Evolutionary conservation across 1,284 basidiomycete species (phyloP).

Genomic region (Ganoderma lingzhi): DNA sequence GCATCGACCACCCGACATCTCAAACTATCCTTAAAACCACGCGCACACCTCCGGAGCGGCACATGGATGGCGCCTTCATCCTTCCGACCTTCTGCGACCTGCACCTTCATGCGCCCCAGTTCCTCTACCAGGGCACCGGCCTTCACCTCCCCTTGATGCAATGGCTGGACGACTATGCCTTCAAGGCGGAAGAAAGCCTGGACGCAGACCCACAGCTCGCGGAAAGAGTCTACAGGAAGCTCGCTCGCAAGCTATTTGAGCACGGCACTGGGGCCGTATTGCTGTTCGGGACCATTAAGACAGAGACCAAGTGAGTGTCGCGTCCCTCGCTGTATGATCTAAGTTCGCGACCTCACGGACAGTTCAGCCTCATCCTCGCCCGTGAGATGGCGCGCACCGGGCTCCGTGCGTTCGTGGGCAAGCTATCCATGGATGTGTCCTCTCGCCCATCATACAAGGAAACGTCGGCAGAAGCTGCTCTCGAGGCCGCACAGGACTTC

Average conservation of each 20-base stretch:
- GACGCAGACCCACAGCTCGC: constrained; percentile 71
- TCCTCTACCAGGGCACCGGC: constrained; percentile 85
- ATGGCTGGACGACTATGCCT: constrained; percentile 83
- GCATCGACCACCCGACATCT: constrained; percentile 47
- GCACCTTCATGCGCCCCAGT: constrained; percentile 88
- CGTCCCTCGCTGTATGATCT: constrained; percentile 33
- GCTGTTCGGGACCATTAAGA: constrained; percentile 84
- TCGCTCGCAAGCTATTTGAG: constrained; percentile 70
- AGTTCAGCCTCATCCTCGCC: constrained; percentile 74
- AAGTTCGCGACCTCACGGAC: neutral
- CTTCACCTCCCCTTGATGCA: constrained; percentile 85
- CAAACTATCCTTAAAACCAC: constrained; percentile 37
- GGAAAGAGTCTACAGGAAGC: constrained; percentile 66
- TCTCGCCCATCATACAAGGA: constrained; percentile 79
- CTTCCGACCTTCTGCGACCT: constrained; percentile 83
- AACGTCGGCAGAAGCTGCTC: constrained; percentile 55
- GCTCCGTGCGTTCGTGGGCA: constrained; percentile 81
- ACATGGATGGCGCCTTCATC: constrained; percentile 69
- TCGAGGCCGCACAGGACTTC: constrained; percentile 63
- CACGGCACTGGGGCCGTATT: constrained; percentile 80
- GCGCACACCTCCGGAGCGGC: constrained; percentile 36
- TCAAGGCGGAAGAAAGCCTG: constrained; percentile 79
- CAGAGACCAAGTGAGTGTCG: constrained; percentile 75
- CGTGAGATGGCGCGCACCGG: constrained; percentile 75
- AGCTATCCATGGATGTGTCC: constrained; percentile 86